Conservation (phyloP, 1,284 basidiomycete species). For the Cerrena zonata region DNA sequence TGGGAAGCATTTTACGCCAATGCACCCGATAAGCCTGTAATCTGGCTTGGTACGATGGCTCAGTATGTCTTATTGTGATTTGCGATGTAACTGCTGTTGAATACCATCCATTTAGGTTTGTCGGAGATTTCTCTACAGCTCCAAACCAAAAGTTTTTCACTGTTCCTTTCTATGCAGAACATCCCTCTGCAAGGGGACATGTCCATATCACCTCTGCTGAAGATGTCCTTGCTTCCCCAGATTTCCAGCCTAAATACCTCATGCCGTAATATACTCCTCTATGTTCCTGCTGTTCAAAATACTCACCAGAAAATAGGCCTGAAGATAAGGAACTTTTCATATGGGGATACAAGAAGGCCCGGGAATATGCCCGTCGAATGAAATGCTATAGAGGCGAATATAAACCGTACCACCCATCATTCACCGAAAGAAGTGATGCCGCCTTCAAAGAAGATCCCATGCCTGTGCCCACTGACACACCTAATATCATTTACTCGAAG, state of each 20-base stretch:
- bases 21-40: conserved; percentile 72
- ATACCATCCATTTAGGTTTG: not conserved
- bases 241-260: conserved; percentile 33
- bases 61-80: not conserved
- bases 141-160: conserved; percentile 4
- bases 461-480: conserved; percentile 37
- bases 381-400: conserved; percentile 50
- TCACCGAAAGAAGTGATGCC: conserved; percentile 42
- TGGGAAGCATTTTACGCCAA: conserved; percentile 69
- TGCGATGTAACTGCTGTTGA: too few species aligned
- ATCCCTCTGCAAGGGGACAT: conserved; percentile 37
- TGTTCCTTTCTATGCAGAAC: conserved; percentile 13
- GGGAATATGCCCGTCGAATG: conserved; percentile 59
- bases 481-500: conserved; percentile 45
- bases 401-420: conserved; percentile 40
- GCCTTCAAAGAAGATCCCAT: conserved; percentile 24
- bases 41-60: conserved; percentile 20
- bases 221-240: conserved; percentile 30
- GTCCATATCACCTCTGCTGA: conserved; percentile 38
- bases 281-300: not conserved
- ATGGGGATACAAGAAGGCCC: conserved; percentile 52
- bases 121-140: not conserved
- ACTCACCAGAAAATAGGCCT: conserved; percentile 27
- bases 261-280: conserved; percentile 18
- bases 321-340: conserved; percentile 49